Evolutionary conservation across 192 early-diverging fungal species (phyloP).

Genomic region (Allomyces javanicus): DNA sequence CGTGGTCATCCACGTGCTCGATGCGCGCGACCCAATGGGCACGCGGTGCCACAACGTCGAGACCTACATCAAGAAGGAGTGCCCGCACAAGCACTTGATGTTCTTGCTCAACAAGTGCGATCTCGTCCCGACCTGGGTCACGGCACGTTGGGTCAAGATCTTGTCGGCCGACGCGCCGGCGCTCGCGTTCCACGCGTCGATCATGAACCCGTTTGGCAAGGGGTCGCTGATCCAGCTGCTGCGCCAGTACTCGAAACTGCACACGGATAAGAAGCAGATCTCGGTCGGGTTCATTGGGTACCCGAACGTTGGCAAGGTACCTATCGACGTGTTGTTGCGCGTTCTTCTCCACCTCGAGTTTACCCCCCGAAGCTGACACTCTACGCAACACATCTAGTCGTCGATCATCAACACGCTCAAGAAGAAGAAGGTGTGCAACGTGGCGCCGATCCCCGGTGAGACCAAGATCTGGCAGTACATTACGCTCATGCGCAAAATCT

Average conservation of each 20-base stretch:
- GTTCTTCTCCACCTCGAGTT: neutral
- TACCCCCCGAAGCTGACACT: neutral
- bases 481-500: constrained; percentile 93
- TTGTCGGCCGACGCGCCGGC: constrained; percentile 85
- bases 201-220: constrained; percentile 98
- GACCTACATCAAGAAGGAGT: constrained; percentile 77
- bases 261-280: constrained; percentile 96
- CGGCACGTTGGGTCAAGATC: constrained; percentile 82
- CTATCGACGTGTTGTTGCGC: neutral
- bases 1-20: constrained; percentile 85
- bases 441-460: constrained; percentile 95
- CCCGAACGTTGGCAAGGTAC: constrained; percentile 78
- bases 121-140: constrained; percentile 96
- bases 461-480: constrained; percentile 99
- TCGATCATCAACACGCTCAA: constrained; percentile 97
- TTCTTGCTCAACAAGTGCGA: constrained; percentile 98
- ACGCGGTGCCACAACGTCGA: constrained; percentile 88
- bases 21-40: constrained; percentile 93
- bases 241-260: constrained; percentile 87
- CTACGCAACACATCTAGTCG: constrained; percentile 15
- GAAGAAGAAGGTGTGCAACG: constrained; percentile 90
- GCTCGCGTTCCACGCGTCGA: constrained; percentile 94
- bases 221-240: constrained; percentile 90
- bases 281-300: constrained; percentile 96
- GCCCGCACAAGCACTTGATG: constrained; percentile 84